A percentile compares a stretch with the other conserved stretches of the same genome.
phyloP scores from a whole-genome alignment of 2,329 filamentous ascomycete species.

The Sporothrix euskadiensis region DNA sequence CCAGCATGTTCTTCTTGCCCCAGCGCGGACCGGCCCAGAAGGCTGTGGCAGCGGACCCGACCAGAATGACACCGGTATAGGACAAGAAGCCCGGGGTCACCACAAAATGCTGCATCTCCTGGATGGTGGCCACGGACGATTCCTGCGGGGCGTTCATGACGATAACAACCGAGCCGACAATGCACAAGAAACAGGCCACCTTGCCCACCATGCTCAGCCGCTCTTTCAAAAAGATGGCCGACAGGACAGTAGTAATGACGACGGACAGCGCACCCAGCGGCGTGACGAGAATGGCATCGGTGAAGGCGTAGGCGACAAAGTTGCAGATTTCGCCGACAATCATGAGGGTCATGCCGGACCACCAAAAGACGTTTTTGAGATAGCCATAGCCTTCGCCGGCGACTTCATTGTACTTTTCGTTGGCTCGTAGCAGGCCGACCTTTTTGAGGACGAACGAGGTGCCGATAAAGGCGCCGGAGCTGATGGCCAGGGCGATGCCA shows the following conservation, averaged over 20 bases:
- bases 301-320: slow-evolving; percentile 95
- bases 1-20: slow-evolving; percentile 95
- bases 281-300: slow-evolving; percentile 92
- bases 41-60: slow-evolving; percentile 70
- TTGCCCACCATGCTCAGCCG: slow-evolving; percentile 93
- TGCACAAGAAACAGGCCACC: slow-evolving; percentile 92
- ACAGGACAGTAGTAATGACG: slow-evolving; percentile 86
- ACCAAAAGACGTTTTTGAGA: slow-evolving; percentile 93
- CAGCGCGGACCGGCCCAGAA: slow-evolving; percentile 83
- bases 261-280: slow-evolving; percentile 88
- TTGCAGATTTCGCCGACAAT: slow-evolving; percentile 96
- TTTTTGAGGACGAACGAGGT: slow-evolving; percentile 96
- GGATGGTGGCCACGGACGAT: slow-evolving; percentile 81
- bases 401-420: slow-evolving; percentile 93
- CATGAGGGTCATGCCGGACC: slow-evolving; percentile 94
- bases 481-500: slow-evolving; percentile 80
- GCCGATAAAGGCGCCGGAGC: slow-evolving; percentile 90
- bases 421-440: slow-evolving; percentile 83
- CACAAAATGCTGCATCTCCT: slow-evolving; percentile 88
- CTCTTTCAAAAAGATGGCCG: slow-evolving; percentile 94
- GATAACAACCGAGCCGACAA: slow-evolving; percentile 89
- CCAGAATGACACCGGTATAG: slow-evolving; percentile 79
- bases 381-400: slow-evolving; percentile 97
- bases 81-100: slow-evolving; percentile 82
- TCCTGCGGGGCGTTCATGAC: slow-evolving; percentile 88